Evolutionary conservation across 192 early-diverging fungal genomes (phyloP), one percentile per base, ranked within the genome.

Genomic region (Backusella parvicylindrica): DNA sequence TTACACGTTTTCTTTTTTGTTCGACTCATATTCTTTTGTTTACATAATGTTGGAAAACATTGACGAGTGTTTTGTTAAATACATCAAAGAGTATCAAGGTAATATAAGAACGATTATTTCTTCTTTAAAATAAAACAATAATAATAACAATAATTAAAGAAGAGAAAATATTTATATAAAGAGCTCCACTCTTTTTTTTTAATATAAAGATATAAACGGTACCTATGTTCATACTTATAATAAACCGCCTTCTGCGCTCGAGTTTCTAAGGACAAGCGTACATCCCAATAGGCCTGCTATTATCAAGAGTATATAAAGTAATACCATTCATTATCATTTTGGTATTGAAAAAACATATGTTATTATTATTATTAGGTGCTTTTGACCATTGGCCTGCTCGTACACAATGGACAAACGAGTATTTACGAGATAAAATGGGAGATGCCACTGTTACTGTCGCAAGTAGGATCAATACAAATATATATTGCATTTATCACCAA

Each of bases 341-440:
- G 30, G 2, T 30, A 70, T 5, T 77, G 71, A n/a, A 79, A n/a
- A 79, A 1, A 60, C 12, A n/a, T 9, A 16, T 38, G 0, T 1
- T 13, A 4, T 49, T 7, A 64, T 67, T 18, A 70, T 49, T 64
- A 40, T 67, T 67, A 75, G 72, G 33, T 68, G 79, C 43, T 21
- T 72, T 53, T 49, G 79, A 84, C 70, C 53, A 81, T 15, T 87
- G 83, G 83, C 78, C 80, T 9, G 86, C 86, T 1, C 75, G 72
- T 38, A 83, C 80, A 32, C 60, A 77, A 67, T 87, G 86, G 86
- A 87, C 86, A 4, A 83, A 87, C 60, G 80, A 80, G 1, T 87
- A 87, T 64, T 66, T 87, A 6, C 28, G 75, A 15, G 35, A 68
- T 9, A 76, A 71, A 8, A 64, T 87, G 31, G 81, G 75, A 23